Conservation (phyloP, 2,329 filamentous ascomycete genomes). For the Aspergillus sp. region DNA sequence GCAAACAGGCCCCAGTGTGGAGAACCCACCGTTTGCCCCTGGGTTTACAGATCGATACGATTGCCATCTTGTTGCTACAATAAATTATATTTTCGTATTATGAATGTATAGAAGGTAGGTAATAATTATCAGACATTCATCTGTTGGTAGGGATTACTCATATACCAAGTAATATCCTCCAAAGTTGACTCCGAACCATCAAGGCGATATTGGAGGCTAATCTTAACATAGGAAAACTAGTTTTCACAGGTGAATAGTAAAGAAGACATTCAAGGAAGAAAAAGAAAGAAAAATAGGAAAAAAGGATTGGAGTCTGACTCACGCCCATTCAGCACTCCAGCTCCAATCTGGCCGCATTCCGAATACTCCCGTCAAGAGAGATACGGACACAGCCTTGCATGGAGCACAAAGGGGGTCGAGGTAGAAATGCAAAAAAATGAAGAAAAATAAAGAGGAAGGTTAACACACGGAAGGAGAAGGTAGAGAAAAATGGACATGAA, state of each 20-base stretch:
- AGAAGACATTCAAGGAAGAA: conserved; percentile 2
- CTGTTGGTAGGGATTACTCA: too few relatives aligned
- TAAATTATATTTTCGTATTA: too few relatives aligned
- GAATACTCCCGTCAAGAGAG: not conserved
- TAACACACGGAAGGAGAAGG: conserved; percentile 6
- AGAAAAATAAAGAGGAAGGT: conserved; percentile 8
- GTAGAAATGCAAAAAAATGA: conserved; percentile 6
- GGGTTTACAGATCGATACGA: too few relatives aligned
- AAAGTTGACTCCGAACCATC: too few relatives aligned
- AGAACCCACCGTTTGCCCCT: too few relatives aligned
- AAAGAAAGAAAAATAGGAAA: not conserved
- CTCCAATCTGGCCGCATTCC: not conserved
- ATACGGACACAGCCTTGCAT: not conserved
- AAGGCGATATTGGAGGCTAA: too few relatives aligned
- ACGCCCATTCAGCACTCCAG: not conserved
- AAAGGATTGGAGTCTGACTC: not conserved
- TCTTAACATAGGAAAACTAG: too few relatives aligned
- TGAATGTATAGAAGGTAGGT: too few relatives aligned
- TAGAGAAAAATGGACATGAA: not conserved
- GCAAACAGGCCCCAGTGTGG: too few relatives aligned
- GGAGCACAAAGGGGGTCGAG: not conserved
- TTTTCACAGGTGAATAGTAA: not conserved
- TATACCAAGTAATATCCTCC: too few relatives aligned
- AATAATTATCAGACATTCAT: too few relatives aligned
- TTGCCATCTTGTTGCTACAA: too few relatives aligned